These are phyloP conservation scores for Extremus antarcticus DNA, from an alignment of 495 filamentous ascomycete genomes.

Conservation along the genomic window DNA sequence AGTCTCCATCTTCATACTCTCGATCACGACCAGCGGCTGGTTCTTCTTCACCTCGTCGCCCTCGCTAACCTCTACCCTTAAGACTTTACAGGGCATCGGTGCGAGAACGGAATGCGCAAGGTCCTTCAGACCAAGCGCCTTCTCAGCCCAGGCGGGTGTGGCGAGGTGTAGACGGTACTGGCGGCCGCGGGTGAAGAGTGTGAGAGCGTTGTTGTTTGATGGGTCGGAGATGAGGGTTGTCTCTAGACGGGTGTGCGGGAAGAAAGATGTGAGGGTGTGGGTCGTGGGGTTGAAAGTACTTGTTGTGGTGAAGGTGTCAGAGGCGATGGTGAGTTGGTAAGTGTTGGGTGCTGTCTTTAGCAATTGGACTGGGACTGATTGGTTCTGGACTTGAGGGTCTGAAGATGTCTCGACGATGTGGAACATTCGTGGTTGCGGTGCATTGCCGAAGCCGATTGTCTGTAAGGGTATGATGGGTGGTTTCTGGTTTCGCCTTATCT, in stretches of 20 bases:
- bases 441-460: conserved; percentile 35
- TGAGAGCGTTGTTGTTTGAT: conserved; percentile 51
- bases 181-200: conserved; percentile 71
- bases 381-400: conserved; percentile 9
- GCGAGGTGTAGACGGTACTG: conserved; percentile 61
- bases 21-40: conserved; percentile 83
- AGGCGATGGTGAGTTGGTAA: conserved; percentile 57
- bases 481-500: not conserved
- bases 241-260: conserved; percentile 68
- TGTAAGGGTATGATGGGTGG: conserved; percentile 1
- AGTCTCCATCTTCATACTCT: conserved; percentile 99
- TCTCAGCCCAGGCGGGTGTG: conserved; percentile 70
- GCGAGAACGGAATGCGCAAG: conserved; percentile 71
- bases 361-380: conserved; percentile 41
- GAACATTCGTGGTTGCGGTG: conserved; percentile 46
- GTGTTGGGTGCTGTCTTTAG: conserved; percentile 49
- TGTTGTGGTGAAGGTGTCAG: conserved; percentile 17
- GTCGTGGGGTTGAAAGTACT: not conserved
- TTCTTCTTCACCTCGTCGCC: conserved; percentile 77
- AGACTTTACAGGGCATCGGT: conserved; percentile 90
- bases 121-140: conserved; percentile 75
- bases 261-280: conserved; percentile 47
- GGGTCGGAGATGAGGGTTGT: conserved; percentile 52
- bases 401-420: conserved; percentile 37
- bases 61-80: conserved; percentile 70